phyloP scores from a whole-genome alignment of 257 asterid species.

The Solanum etuberosum region DNA sequence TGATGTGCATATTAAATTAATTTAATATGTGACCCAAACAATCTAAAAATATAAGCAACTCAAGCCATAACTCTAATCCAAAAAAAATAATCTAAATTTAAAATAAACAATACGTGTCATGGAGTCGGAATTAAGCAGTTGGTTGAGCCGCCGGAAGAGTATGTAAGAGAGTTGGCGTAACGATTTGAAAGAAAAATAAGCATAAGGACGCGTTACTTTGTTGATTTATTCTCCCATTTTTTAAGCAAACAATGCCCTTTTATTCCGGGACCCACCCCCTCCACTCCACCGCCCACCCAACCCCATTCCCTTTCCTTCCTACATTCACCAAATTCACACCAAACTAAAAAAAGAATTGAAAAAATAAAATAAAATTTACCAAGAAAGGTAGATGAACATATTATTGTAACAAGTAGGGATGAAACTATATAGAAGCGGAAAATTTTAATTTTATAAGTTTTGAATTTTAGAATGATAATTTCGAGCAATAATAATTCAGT shows the following conservation, averaged over 20 bases:
- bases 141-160: no score
- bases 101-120: fast-evolving
- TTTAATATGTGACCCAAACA: not conserved
- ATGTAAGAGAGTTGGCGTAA: not conserved
- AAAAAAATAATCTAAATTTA: not conserved
- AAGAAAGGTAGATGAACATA: not conserved
- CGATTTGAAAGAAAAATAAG: not conserved
- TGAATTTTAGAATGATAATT: not conserved
- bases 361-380: not conserved
- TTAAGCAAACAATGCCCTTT: not conserved
- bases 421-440: not conserved
- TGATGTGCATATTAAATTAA: not conserved
- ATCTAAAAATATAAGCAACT: no score
- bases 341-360: not conserved
- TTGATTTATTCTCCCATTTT: not conserved
- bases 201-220: not conserved
- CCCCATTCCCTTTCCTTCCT: not conserved
- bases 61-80: not conserved
- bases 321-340: not conserved
- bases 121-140: no score
- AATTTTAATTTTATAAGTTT: not conserved
- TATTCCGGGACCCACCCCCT: not conserved
- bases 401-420: not conserved
- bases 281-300: not conserved
- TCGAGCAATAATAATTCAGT: not conserved